A percentile compares a stretch with the other conserved stretches of the same genome.
These are phyloP conservation scores for Pythium brachiatum DNA, from an alignment of 352 stramenopile genomes.

Conservation along the genomic window DNA sequence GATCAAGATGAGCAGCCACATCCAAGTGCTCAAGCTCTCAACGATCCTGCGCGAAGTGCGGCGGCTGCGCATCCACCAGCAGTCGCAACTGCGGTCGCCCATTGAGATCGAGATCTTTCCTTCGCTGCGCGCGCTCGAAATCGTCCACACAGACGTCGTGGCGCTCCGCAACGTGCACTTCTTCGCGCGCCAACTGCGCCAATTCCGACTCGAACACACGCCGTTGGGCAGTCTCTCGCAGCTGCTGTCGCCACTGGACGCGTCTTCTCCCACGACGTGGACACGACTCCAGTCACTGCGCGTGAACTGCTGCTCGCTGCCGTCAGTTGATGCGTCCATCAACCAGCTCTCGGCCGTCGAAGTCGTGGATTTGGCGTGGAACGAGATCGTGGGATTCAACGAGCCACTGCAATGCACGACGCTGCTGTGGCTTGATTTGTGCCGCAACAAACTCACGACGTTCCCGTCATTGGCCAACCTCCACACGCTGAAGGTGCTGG, in stretches of 20 bases:
- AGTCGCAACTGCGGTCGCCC: constrained; percentile 28
- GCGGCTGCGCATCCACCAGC: constrained; percentile 61
- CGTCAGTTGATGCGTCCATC: constrained; percentile 48
- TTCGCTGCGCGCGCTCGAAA: constrained; percentile 63
- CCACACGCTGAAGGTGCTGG: constrained; percentile 40
- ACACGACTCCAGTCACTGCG: constrained; percentile 49
- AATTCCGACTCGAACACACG: constrained; percentile 73
- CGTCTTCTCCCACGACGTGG: constrained; percentile 27
- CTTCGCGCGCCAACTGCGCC: constrained; percentile 61
- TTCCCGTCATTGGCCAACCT: constrained; percentile 50
- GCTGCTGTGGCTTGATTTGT: constrained; percentile 57
- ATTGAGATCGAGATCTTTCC: constrained; percentile 84
- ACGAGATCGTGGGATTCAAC: constrained; percentile 51
- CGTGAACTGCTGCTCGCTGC: constrained; percentile 65
- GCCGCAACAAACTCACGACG: constrained; percentile 55
- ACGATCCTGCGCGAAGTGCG: constrained; percentile 78
- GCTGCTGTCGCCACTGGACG: constrained; percentile 36
- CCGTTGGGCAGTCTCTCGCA: constrained; percentile 39
- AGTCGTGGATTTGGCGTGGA: constrained; percentile 70
- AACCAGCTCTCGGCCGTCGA: constrained; percentile 45
- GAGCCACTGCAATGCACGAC: constrained; percentile 26
- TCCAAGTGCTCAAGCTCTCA: constrained; percentile 86
- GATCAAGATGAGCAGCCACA: constrained; percentile 71
- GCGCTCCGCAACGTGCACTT: constrained; percentile 57
- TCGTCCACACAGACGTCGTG: constrained; percentile 41